phyloP scores from a whole-genome alignment of 2,329 filamentous ascomycete species.

The Penicillium sp. region DNA sequence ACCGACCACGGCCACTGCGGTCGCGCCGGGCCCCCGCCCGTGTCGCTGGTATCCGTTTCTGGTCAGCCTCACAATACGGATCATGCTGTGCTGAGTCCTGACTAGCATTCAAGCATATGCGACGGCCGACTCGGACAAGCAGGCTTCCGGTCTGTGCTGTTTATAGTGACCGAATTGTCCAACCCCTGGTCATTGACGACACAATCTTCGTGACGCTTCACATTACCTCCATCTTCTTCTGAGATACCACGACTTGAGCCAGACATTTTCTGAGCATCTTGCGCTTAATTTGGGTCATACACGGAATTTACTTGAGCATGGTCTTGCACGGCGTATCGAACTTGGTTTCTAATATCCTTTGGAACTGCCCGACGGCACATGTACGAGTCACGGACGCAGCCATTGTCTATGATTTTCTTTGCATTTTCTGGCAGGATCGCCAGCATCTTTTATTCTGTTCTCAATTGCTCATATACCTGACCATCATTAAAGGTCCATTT shows the following conservation, averaged over 20 bases:
- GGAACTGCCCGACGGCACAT: slow-evolving; percentile 4
- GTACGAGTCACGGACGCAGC: slow-evolving; percentile 14
- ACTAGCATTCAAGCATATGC: background rate
- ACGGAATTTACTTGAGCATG: slow-evolving; percentile 6
- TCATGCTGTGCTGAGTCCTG: background rate
- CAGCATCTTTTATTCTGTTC: slow-evolving; percentile 3
- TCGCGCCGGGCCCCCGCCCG: slow-evolving; percentile 9
- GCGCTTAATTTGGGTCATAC: slow-evolving; percentile 5
- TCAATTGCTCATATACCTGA: slow-evolving; percentile 5
- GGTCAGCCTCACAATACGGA: slow-evolving; percentile 1
- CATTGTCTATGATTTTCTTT: slow-evolving; percentile 1
- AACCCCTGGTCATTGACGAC: slow-evolving; percentile 2
- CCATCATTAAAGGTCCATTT: slow-evolving; percentile 2
- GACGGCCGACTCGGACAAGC: background rate
- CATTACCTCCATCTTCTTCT: slow-evolving; percentile 5
- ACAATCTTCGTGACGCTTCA: slow-evolving; percentile 3
- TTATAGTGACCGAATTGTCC: slow-evolving; percentile 4
- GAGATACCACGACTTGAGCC: slow-evolving; percentile 7
- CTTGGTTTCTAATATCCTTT: slow-evolving; percentile 5
- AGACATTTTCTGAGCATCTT: slow-evolving; percentile 3
- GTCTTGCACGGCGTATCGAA: slow-evolving; percentile 10
- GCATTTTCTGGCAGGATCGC: slow-evolving; percentile 11
- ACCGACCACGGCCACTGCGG: slow-evolving; percentile 6
- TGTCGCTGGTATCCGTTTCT: background rate
- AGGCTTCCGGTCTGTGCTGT: background rate